Base-by-base conservation (phyloP, 306 rosid genomes). In the Urtica urens region DNA sequence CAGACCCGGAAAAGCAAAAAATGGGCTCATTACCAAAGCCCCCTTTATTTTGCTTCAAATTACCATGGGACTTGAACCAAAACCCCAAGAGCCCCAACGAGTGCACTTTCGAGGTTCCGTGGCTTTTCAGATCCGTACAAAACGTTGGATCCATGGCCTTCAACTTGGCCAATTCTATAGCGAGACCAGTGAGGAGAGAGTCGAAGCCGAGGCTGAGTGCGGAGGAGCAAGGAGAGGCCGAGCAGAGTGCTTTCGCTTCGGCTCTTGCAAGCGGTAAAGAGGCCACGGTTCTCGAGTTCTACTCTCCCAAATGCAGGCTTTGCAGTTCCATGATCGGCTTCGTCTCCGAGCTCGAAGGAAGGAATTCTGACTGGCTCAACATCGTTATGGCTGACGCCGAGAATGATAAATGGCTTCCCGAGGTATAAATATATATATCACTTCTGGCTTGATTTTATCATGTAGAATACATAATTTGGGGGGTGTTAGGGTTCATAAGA, bases 341-440 rank as follows among this genome's bases (percentile, higher is more conserved):
- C 62, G 86, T 83, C 12, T 29, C 63, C 26, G 90, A 88, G 63
- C 60, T 76, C 22, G 93, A 83, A 59, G 34, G 68, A 39, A 65
- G 93, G 55, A 83, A 88, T 49, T 62, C 70, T 55, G 68, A 74
- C 6, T 78, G 96, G 96, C 82, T 83, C 47, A 78, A 52, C 68
- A 53, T 88, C 55, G 93, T 83, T 15, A 76, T 83, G 96, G 96
- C 86, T 9, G 95, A 88, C 59, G 93, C 95, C 17, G 96, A 88
- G 76, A 88, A 83, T 51, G 68, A 77, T 13, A 81, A 72, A 49
- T 88, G 96, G 96, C 69, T 87, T 1, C 94, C 96, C 27, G 81
- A 75, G 77, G 81, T 75, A 59, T 21, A 27, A 6, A 28, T n/a
- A n/a, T n/a, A n/a, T n/a, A n/a, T n/a, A n/a, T n/a, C n/a, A n/a